Conservation (phyloP, 2,329 filamentous ascomycete species). For the Colletotrichum neosansevieriae region DNA sequence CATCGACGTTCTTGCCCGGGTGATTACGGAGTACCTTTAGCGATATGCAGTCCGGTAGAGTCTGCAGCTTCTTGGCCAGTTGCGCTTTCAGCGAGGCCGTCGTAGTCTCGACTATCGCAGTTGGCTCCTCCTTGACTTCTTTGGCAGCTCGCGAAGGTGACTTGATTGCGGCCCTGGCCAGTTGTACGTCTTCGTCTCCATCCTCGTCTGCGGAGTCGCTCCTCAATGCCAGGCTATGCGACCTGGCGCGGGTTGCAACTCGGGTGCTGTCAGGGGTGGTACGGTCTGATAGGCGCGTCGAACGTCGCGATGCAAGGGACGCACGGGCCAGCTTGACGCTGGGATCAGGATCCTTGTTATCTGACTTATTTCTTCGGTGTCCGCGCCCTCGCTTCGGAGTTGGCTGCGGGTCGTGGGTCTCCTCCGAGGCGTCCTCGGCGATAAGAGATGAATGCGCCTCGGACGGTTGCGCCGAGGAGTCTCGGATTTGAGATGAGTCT, state of each 20-base stretch:
- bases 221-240: slow-evolving; percentile 44
- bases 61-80: slow-evolving; percentile 59
- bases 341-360: slow-evolving; percentile 38
- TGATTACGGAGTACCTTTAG: slow-evolving; percentile 65
- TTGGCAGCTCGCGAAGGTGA: slow-evolving; percentile 45
- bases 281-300: slow-evolving; percentile 39
- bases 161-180: slow-evolving; percentile 48
- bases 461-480: slow-evolving; percentile 36
- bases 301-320: slow-evolving; percentile 40
- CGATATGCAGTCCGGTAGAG: slow-evolving; percentile 64
- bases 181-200: slow-evolving; percentile 46
- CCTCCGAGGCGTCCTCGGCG: slow-evolving; percentile 36
- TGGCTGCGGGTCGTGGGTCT: slow-evolving; percentile 25
- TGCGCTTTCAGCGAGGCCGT: slow-evolving; percentile 55
- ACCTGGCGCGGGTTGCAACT: slow-evolving; percentile 46
- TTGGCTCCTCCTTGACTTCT: not conserved
- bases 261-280: slow-evolving; percentile 40
- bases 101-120: not conserved
- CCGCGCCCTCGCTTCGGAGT: slow-evolving; percentile 33
- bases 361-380: slow-evolving; percentile 37
- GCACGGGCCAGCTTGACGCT: slow-evolving; percentile 39
- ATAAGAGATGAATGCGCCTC: slow-evolving; percentile 38
- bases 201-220: slow-evolving; percentile 42
- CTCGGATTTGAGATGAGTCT: slow-evolving; percentile 37
- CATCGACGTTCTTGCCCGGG: slow-evolving; percentile 62